These are phyloP conservation scores for Athelia sp. DNA, from an alignment of 1,284 basidiomycete genomes.

Conservation along the genomic window DNA sequence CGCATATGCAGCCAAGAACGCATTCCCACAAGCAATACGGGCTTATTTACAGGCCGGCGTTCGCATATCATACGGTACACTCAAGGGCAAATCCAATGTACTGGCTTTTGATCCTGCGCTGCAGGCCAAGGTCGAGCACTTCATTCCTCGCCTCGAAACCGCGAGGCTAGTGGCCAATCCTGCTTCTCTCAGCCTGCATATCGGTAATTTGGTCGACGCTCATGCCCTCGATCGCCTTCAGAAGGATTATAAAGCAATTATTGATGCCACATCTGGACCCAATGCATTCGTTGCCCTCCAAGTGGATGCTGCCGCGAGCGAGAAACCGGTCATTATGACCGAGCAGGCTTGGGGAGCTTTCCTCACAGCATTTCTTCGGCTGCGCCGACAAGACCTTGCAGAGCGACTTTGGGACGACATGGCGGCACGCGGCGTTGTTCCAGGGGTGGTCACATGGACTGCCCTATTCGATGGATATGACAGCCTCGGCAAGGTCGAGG, in stretches of 20 bases:
- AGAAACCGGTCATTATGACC: constrained; percentile 44
- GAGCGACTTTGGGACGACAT: constrained; percentile 63
- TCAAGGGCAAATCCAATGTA: constrained; percentile 5
- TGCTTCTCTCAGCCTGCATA: constrained; percentile 41
- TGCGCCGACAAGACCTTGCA: constrained; percentile 48
- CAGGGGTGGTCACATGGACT: constrained; percentile 55
- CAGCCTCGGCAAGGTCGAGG: constrained; percentile 36
- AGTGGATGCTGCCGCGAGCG: constrained; percentile 24
- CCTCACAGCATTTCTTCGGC: constrained; percentile 53
- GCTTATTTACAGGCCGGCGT: background rate
- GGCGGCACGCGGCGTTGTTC: constrained; percentile 38
- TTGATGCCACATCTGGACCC: constrained; percentile 43
- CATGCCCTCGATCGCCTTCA: constrained; percentile 28
- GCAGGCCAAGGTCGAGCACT: constrained; percentile 33
- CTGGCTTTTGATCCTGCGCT: constrained; percentile 30
- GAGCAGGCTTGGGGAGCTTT: constrained; percentile 58
- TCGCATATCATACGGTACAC: background rate
- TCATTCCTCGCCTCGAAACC: constrained; percentile 39
- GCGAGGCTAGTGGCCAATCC: constrained; percentile 49
- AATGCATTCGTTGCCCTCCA: constrained; percentile 41
- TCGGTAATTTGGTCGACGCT: constrained; percentile 37
- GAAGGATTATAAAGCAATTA: constrained; percentile 42
- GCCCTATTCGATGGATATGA: constrained; percentile 59
- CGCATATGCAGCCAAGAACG: constrained; percentile 53
- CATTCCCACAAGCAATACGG: constrained; percentile 48